Conservation (phyloP, 257 asterid species). For the Paraleonurus japonicus region DNA sequence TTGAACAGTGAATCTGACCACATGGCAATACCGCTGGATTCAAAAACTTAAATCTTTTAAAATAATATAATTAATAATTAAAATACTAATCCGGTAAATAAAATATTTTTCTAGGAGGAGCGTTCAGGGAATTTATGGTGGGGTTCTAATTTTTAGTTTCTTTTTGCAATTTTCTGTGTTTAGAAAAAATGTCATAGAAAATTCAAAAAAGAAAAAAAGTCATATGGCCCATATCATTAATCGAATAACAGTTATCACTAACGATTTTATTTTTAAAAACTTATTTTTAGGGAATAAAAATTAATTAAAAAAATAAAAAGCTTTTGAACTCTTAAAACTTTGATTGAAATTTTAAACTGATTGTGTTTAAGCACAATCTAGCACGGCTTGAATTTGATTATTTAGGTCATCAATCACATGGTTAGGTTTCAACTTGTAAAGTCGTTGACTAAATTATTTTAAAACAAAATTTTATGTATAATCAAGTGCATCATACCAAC, state of each 20-base stretch:
- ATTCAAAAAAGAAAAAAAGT: no score
- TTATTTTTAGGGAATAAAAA: not conserved
- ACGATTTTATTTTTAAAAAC: not conserved
- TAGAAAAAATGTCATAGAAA: no score
- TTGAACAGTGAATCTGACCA: conserved; percentile 15
- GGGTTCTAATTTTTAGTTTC: not conserved
- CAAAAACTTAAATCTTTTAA: not conserved
- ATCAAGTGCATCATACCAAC: no score
- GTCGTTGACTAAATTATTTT: no score
- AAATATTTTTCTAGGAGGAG: not conserved
- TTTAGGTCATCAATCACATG: no score
- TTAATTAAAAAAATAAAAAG: not conserved
- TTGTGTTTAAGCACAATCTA: not conserved
- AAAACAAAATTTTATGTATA: no score
- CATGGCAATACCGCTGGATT: conserved; percentile 29
- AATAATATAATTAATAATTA: not conserved
- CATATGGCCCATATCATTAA: not conserved
- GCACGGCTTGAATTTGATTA: not conserved
- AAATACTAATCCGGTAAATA: not conserved
- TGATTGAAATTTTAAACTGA: not conserved
- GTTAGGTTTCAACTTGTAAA: not conserved
- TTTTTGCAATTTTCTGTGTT: no score
- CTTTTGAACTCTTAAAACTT: not conserved
- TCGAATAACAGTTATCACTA: not conserved
- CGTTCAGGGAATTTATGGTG: not conserved